Evolutionary conservation across 2,329 filamentous ascomycete genomes (phyloP).

Genomic region (Colletotrichum tropicale): DNA sequence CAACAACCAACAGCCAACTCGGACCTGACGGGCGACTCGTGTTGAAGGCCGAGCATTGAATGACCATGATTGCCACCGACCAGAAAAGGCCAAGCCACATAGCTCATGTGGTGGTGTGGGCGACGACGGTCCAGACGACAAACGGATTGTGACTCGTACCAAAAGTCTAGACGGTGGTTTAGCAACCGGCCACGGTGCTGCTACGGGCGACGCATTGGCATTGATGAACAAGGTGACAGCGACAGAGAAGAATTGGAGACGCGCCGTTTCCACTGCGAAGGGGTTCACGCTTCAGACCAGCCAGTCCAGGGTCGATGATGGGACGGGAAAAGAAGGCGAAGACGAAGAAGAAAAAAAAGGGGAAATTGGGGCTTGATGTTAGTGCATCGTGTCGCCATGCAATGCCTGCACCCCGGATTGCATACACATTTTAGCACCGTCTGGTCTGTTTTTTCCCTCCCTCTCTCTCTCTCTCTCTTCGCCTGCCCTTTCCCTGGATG

Average conservation of each 20-base stretch:
- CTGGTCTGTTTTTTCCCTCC: not conserved
- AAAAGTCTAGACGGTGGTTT: not conserved
- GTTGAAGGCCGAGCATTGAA: not conserved
- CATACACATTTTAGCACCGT: not conserved
- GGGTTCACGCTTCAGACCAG: not conserved
- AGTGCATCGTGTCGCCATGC: slow-evolving; percentile 1
- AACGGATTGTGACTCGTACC: slow-evolving; percentile 1
- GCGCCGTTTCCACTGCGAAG: not conserved
- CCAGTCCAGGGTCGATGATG: not conserved
- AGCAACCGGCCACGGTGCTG: not conserved
- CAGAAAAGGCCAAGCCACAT: not conserved
- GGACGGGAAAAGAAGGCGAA: not conserved
- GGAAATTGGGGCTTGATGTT: slow-evolving; percentile 9
- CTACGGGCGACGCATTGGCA: not conserved
- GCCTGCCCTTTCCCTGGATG: not conserved
- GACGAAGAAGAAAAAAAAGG: slow-evolving; percentile 4
- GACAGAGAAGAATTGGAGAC: not conserved
- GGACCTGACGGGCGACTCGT: not conserved
- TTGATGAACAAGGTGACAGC: slow-evolving; percentile 14
- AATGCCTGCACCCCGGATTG: not conserved
- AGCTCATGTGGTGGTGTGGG: not conserved
- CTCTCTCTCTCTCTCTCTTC: not conserved
- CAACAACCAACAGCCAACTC: not conserved
- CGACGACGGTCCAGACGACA: not conserved
- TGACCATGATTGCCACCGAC: not conserved